These are phyloP conservation scores for Marasmius fiardii DNA, from an alignment of 1,284 basidiomycete species.

Conservation along the genomic window DNA sequence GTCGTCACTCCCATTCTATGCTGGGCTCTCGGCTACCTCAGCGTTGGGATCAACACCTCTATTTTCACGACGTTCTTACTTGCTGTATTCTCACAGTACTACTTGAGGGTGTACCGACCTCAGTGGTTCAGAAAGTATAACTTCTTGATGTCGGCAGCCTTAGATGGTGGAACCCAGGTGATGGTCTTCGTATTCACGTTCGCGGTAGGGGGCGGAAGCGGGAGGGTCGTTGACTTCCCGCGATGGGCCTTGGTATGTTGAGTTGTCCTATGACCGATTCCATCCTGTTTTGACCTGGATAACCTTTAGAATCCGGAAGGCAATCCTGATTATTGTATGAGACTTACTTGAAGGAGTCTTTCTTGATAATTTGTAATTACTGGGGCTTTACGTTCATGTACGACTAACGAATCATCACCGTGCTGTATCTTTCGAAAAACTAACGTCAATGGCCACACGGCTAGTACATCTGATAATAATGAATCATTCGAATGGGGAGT, in stretches of 20 bases:
- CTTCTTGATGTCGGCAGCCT: conserved; percentile 63
- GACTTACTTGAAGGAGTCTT: neutral
- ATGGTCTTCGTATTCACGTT: conserved; percentile 46
- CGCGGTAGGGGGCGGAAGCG: conserved; percentile 55
- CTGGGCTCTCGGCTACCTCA: conserved; percentile 19
- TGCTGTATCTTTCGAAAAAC: too few species aligned
- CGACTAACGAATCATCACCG: too few species aligned
- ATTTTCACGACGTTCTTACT: conserved; percentile 48
- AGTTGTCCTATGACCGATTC: neutral
- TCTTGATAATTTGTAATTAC: neutral
- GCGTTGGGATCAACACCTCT: conserved; percentile 49
- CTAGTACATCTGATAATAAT: too few species aligned
- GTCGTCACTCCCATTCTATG: conserved; percentile 48
- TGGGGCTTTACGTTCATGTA: too few species aligned
- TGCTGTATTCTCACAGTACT: conserved; percentile 55
- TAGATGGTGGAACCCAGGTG: conserved; percentile 58
- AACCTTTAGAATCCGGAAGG: conserved; percentile 2
- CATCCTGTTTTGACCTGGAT: neutral
- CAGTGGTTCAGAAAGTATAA: conserved; percentile 64
- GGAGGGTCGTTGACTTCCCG: conserved; percentile 40
- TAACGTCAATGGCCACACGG: too few species aligned
- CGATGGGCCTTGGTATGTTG: conserved; percentile 31
- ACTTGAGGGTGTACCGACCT: conserved; percentile 56
- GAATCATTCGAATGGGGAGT: too few species aligned
- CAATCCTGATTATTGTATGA: conserved; percentile 5